These are phyloP conservation scores for Saitozyma sp. DNA, from an alignment of 768 basidiomycete genomes.

Conservation along the genomic window DNA sequence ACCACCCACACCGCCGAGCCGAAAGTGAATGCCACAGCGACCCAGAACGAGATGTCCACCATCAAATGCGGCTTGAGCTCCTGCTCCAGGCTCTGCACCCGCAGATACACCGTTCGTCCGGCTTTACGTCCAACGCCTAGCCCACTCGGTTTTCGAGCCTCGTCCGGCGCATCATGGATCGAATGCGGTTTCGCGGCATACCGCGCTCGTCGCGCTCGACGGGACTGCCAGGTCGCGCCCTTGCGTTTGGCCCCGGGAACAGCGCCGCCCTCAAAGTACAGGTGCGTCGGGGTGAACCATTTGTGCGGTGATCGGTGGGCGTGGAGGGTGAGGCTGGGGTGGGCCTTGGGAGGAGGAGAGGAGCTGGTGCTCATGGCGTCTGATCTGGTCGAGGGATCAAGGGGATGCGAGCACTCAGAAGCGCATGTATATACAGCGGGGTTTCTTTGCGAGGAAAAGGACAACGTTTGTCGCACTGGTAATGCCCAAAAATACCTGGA, in stretches of 20 bases:
- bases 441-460: too few species aligned
- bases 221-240: conserved; percentile 23
- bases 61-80: conserved; percentile 39
- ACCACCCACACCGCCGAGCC: conserved; percentile 61
- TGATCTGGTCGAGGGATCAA: too few species aligned
- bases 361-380: too few species aligned
- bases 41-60: conserved; percentile 46
- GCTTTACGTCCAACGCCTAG: not conserved
- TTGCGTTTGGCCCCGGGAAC: not conserved
- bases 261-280: not conserved
- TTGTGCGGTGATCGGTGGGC: conserved; percentile 9
- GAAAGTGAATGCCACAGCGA: conserved; percentile 53
- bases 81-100: conserved; percentile 20
- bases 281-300: conserved; percentile 12
- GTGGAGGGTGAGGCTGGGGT: not conserved
- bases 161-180: conserved; percentile 5
- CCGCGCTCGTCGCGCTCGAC: conserved; percentile 43
- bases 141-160: not conserved
- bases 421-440: too few species aligned
- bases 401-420: too few species aligned
- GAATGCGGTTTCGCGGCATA: conserved; percentile 21
- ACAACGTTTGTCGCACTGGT: too few species aligned
- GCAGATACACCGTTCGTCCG: conserved; percentile 5
- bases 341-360: too few species aligned
- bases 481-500: too few species aligned